Evolutionary conservation across 2,329 filamentous ascomycete species (phyloP).

Genomic region (Colletotrichum australisinense): DNA sequence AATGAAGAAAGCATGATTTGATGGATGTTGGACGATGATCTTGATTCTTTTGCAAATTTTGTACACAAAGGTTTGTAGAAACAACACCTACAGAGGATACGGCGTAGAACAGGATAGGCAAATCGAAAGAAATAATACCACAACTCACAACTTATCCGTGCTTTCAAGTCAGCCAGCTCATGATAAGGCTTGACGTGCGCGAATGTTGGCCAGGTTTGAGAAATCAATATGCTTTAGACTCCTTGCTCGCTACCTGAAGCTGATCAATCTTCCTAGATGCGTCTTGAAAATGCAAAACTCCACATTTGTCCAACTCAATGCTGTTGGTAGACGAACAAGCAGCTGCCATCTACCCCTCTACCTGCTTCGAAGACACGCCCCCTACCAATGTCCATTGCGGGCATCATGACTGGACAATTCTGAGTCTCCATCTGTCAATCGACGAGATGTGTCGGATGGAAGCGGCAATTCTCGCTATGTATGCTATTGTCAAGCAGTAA

Average conservation of each 20-base stretch:
- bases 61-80: neutral
- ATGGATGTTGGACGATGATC: neutral
- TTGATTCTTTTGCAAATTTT: neutral
- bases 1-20: neutral
- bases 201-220: too few relatives aligned
- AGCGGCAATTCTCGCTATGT: slow-evolving; percentile 45
- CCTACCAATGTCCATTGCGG: too few relatives aligned
- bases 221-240: too few relatives aligned
- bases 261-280: neutral
- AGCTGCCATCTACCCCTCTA: neutral
- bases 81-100: neutral
- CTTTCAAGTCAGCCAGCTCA: too few relatives aligned
- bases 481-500: slow-evolving; percentile 46
- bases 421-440: neutral
- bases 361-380: too few relatives aligned
- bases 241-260: neutral
- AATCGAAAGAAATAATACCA: neutral
- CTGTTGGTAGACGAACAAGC: neutral
- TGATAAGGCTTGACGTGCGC: too few relatives aligned
- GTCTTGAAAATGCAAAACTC: neutral
- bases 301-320: neutral
- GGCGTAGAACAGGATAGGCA: slow-evolving; percentile 2
- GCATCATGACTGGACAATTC: neutral
- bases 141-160: neutral
- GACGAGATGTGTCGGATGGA: slow-evolving; percentile 41